These are phyloP conservation scores for Parastagonospora avenae DNA, from an alignment of 2,329 filamentous ascomycete genomes.

Conservation along the genomic window DNA sequence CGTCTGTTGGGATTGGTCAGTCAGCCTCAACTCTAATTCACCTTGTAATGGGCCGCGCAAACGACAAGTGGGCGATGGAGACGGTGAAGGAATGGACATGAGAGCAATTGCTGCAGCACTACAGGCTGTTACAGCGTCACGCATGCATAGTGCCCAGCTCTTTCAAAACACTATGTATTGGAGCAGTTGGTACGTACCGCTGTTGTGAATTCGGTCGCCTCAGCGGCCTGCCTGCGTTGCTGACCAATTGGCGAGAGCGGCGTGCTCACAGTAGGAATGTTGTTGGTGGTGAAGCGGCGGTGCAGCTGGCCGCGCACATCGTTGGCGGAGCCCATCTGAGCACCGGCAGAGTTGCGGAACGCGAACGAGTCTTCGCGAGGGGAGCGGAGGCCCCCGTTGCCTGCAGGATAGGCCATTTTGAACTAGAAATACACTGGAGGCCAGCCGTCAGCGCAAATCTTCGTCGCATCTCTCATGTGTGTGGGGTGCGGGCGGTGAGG, in stretches of 20 bases:
- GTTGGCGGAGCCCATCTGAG: conserved; percentile 63
- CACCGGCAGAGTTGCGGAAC: conserved; percentile 68
- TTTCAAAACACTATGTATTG: conserved; percentile 12
- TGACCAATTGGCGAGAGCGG: conserved; percentile 65
- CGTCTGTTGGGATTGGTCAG: conserved; percentile 53
- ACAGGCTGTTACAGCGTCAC: not conserved
- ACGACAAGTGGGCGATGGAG: not conserved
- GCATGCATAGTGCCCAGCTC: conserved; percentile 5
- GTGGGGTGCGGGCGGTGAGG: conserved; percentile 44
- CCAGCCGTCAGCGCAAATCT: conserved; percentile 33
- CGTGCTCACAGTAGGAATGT: conserved; percentile 77
- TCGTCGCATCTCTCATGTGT: conserved; percentile 18
- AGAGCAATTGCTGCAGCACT: not conserved
- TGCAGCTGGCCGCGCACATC: conserved; percentile 80
- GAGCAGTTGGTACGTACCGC: conserved; percentile 51
- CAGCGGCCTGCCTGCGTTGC: conserved; percentile 59
- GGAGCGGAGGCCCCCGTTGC: conserved; percentile 72
- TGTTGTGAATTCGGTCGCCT: conserved; percentile 59
- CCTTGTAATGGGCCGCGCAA: conserved; percentile 8
- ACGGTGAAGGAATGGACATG: not conserved
- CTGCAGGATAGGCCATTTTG: conserved; percentile 68
- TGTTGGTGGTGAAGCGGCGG: conserved; percentile 91
- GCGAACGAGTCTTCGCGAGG: conserved; percentile 79
- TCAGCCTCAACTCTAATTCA: conserved; percentile 36
- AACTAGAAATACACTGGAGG: conserved; percentile 47